These are phyloP conservation scores for Diplodia intermedia DNA, from an alignment of 2,329 filamentous ascomycete species.

Conservation along the genomic window DNA sequence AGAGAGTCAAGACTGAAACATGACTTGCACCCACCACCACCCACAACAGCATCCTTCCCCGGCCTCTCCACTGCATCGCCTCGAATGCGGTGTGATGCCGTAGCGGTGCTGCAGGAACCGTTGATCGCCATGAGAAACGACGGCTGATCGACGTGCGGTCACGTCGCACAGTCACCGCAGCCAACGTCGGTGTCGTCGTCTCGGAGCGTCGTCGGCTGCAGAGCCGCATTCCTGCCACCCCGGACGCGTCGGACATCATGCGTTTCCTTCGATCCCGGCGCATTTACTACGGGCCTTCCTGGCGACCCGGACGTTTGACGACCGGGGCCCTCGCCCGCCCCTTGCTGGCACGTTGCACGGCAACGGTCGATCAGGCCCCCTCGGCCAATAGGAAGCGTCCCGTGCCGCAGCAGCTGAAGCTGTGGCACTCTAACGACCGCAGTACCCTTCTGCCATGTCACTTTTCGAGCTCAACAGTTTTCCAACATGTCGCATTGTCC, in stretches of 20 bases:
- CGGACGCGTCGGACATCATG: slow-evolving; percentile 8
- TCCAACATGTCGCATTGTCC: slow-evolving; percentile 21
- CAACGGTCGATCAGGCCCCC: slow-evolving; percentile 16
- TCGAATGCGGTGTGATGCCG: slow-evolving; percentile 3
- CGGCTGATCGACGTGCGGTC: slow-evolving; percentile 23
- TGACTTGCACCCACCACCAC: slow-evolving; percentile 1
- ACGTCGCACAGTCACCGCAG: background rate
- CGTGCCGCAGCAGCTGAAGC: background rate
- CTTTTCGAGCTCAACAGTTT: slow-evolving; percentile 20
- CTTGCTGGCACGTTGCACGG: slow-evolving; percentile 17
- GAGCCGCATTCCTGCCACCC: slow-evolving; percentile 22
- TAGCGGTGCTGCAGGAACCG: slow-evolving; percentile 10
- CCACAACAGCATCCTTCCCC: slow-evolving; percentile 1
- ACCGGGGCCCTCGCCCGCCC: background rate
- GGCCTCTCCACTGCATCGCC: slow-evolving; percentile 6
- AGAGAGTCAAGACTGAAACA: slow-evolving; percentile 25
- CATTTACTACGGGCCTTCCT: slow-evolving; percentile 1
- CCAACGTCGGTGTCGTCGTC: slow-evolving; percentile 9
- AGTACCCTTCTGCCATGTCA: slow-evolving; percentile 10
- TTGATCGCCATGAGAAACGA: slow-evolving; percentile 15
- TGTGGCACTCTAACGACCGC: slow-evolving; percentile 4
- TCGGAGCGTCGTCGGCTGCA: slow-evolving; percentile 9
- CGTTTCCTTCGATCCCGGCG: background rate
- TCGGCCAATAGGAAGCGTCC: slow-evolving; percentile 15
- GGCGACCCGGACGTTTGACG: background rate